These are phyloP conservation scores for Phalaenopsis hybrid DNA, from an alignment of 116 monocot genomes.

Conservation along the genomic window DNA sequence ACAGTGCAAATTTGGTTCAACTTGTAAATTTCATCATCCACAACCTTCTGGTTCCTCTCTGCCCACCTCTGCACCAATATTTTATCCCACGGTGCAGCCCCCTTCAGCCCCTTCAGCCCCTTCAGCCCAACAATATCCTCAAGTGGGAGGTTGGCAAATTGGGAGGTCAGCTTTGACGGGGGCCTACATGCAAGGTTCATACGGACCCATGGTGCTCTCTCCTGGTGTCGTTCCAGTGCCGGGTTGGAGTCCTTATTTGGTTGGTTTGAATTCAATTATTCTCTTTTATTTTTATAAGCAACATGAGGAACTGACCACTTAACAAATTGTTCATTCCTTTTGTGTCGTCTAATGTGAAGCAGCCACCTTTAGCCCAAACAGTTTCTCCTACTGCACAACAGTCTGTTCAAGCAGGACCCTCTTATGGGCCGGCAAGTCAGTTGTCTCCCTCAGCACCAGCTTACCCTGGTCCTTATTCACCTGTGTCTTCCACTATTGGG, in stretches of 20 bases:
- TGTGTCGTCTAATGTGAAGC: slow-evolving; percentile 5
- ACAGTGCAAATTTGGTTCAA: slow-evolving; percentile 75
- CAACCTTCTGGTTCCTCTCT: slow-evolving; percentile 33
- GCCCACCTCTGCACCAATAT: slow-evolving; percentile 37
- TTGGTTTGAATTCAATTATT: slow-evolving; percentile 11
- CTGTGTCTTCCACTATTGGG: slow-evolving; percentile 33
- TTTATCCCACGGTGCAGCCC: slow-evolving; percentile 62
- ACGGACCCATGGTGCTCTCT: slow-evolving; percentile 50
- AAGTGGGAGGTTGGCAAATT: slow-evolving; percentile 52
- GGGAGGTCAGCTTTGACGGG: slow-evolving; percentile 37
- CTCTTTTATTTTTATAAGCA: neutral
- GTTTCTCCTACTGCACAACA: slow-evolving; percentile 44
- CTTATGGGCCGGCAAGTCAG: slow-evolving; percentile 46
- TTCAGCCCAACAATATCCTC: slow-evolving; percentile 40
- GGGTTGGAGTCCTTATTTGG: slow-evolving; percentile 54
- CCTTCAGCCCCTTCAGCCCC: slow-evolving; percentile 14
- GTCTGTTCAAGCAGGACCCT: slow-evolving; percentile 33
- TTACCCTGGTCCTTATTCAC: slow-evolving; percentile 31
- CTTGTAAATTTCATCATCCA: slow-evolving; percentile 87
- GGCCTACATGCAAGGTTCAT: slow-evolving; percentile 39
- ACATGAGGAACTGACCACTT: neutral
- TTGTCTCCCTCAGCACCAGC: slow-evolving; percentile 46
- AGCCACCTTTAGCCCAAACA: slow-evolving; percentile 36
- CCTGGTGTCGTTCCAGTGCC: slow-evolving; percentile 47
- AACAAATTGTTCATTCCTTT: neutral